Evolutionary conservation across 1,284 basidiomycete species (phyloP), one percentile per base, ranked within the genome.

Genomic region (Ganoderma lingzhi): DNA sequence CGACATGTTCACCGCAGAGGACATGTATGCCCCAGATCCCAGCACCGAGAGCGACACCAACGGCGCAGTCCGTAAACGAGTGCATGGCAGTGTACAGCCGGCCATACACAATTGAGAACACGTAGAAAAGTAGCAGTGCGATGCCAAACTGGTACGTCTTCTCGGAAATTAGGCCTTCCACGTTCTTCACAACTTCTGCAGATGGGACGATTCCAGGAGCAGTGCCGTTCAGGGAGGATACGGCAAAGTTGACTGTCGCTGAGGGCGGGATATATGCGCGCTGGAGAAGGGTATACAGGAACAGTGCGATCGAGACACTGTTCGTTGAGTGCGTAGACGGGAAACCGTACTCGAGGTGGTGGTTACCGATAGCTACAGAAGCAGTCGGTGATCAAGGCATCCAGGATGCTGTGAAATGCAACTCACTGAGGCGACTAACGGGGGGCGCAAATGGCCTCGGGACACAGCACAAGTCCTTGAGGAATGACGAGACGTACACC

Each of bases 261-360:
- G 74, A 71, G 42, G 74, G 71, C 37, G 74, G 74, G 48, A 82
- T 83, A 62, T 87, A 85, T 32, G 87, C 82, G 17, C 80, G 79
- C 75, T 90, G 85, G 60, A 91, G 77, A 64, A 90, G 83, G 5
- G 87, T 81, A 72, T 87, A 90, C 73, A 94, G 83, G 79, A 92
- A 94, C 4, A 97, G 85, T 0, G 95, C 96, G 72, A 97, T 94
- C 45, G 95, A 96, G 66, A 96, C 88, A 62, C 90, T 90, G 79
- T 97, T 98, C 1, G 97, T 96, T 1, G 96, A 95, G 78, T 99
- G 97, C 0, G 97, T 98, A 0, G 96, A 98, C 0, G 96, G 97
- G 78, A 99, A 98, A 19, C 97, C 97, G 78, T 96, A 96, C 81
- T 96, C 94, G 3, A 94, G 85, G 74, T 96, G 94, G 77, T 96